These are phyloP conservation scores for Hevea brasiliensis DNA, from an alignment of 345 rosid species.

Conservation along the genomic window DNA sequence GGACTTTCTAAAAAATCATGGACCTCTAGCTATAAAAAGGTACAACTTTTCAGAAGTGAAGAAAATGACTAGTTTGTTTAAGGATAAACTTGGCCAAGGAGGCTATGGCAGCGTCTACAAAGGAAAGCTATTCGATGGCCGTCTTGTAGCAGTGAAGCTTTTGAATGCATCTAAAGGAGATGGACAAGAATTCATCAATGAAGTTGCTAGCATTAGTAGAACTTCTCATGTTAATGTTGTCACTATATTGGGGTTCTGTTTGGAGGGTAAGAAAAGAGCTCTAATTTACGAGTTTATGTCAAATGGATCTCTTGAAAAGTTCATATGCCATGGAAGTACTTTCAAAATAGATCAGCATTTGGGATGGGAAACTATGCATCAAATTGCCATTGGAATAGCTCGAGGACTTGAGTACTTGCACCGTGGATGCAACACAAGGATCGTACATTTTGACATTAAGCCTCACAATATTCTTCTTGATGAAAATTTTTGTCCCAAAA, in stretches of 20 bases:
- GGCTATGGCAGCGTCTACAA: too few relatives aligned
- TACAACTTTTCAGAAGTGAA: slow-evolving; percentile 6
- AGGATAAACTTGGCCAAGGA: too few relatives aligned
- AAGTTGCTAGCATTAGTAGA: too few relatives aligned
- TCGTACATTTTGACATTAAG: too few relatives aligned
- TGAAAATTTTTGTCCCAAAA: too few relatives aligned
- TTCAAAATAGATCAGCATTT: neutral
- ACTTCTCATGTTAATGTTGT: slow-evolving; percentile 16
- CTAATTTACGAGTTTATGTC: slow-evolving; percentile 11
- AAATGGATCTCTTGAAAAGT: too few relatives aligned
- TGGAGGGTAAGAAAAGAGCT: neutral
- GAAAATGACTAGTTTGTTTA: slow-evolving; percentile 10
- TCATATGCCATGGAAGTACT: neutral
- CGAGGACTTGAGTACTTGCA: slow-evolving; percentile 11
- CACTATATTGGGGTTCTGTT: slow-evolving; percentile 1
- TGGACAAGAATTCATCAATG: slow-evolving; percentile 16
- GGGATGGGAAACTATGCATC: slow-evolving; percentile 9
- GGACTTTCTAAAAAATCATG: neutral
- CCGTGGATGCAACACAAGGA: too few relatives aligned
- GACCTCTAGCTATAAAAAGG: slow-evolving; percentile 1
- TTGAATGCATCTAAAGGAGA: neutral
- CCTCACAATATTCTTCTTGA: too few relatives aligned
- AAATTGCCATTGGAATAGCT: slow-evolving; percentile 9
- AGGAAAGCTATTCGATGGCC: neutral
- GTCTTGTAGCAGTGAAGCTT: slow-evolving; percentile 1